Conservation (phyloP, 148 eudicot genomes). For the Hydrangea macrophylla region DNA sequence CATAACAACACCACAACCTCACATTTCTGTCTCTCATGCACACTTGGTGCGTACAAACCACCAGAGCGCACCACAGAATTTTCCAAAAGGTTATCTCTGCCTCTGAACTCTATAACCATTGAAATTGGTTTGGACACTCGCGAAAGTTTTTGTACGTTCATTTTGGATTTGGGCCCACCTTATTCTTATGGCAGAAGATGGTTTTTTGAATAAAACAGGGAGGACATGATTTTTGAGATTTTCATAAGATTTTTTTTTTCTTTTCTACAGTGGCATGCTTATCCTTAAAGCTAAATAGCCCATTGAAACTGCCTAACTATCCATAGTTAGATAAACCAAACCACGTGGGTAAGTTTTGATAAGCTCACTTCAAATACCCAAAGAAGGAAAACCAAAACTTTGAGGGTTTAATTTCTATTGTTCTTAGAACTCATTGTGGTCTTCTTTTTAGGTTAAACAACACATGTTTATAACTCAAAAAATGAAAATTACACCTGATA, state of each 20-base stretch:
- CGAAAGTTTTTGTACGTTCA: conserved; percentile 23
- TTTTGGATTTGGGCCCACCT: conserved; percentile 31
- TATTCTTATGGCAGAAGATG: conserved; percentile 13
- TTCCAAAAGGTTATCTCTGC: conserved; percentile 20
- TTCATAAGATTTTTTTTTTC: neutral
- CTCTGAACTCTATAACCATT: conserved; percentile 17
- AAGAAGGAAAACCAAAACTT: neutral
- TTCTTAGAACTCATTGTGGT: neutral
- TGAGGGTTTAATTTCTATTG: neutral
- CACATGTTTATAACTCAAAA: conserved; percentile 5
- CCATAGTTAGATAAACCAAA: neutral
- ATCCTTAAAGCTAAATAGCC: conserved; percentile 12
- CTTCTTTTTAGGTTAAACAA: conserved; percentile 6
- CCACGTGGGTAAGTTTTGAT: neutral
- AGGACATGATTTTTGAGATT: neutral
- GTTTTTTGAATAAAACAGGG: neutral
- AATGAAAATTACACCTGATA: conserved; percentile 17
- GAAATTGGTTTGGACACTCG: conserved; percentile 21
- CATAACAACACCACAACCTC: too few species aligned
- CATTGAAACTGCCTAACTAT: neutral
- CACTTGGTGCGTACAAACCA: too few species aligned
- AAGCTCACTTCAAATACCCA: neutral
- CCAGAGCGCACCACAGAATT: too few species aligned
- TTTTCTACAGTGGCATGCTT: conserved; percentile 1
- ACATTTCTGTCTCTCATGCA: too few species aligned